Evolutionary conservation across 176 grass and related monocot genomes (phyloP).

Genomic region (Eragrostis curvula): DNA sequence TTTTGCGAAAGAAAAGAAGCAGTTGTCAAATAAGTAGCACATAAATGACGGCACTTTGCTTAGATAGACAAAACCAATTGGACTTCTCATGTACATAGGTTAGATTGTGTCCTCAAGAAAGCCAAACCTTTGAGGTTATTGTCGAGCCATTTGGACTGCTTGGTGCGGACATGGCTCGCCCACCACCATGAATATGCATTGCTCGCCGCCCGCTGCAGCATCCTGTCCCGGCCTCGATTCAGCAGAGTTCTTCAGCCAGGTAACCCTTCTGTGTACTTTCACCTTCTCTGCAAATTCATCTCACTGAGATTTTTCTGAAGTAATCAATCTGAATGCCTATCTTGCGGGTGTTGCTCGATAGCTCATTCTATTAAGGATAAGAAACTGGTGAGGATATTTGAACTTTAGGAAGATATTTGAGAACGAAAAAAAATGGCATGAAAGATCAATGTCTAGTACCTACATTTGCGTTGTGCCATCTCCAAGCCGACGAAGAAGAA

Average conservation of each 20-base stretch:
- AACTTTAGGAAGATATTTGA: neutral
- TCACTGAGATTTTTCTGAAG: neutral
- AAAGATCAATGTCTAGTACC: neutral
- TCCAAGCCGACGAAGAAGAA: neutral
- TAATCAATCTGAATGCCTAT: conserved; percentile 8
- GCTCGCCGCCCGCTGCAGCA: conserved; percentile 83
- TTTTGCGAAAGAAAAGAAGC: neutral
- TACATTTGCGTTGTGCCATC: neutral
- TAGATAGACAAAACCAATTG: neutral
- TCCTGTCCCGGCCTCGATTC: conserved; percentile 19
- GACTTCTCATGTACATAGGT: conserved; percentile 10
- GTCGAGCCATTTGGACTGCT: conserved; percentile 98
- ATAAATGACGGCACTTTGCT: neutral
- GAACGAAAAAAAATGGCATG: neutral
- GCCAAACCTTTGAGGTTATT: conserved; percentile 68
- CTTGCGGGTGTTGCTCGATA: neutral
- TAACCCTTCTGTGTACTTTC: neutral
- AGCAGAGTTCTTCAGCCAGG: conserved; percentile 2
- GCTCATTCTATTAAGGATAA: neutral
- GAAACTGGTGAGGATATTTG: neutral
- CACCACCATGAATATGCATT: conserved; percentile 95
- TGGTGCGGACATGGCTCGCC: conserved; percentile 90
- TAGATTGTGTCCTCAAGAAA: neutral
- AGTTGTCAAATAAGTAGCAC: neutral
- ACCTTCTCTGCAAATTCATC: neutral